phyloP scores from a whole-genome alignment of 345 rosid genomes.

The Limnanthes douglasii region DNA sequence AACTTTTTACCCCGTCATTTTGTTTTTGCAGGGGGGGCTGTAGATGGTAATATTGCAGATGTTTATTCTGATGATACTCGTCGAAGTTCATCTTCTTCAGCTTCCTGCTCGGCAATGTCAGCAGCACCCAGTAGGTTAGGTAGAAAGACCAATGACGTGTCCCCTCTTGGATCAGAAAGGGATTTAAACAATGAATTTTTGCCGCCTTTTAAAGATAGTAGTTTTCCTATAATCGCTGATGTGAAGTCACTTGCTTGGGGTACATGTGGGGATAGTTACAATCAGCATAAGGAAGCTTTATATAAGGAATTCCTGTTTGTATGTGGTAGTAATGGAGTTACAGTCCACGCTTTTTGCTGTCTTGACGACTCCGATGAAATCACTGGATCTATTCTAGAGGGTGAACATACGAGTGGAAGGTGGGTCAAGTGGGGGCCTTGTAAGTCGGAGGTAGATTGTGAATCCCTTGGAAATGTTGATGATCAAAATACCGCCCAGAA shows the following conservation, averaged over 20 bases:
- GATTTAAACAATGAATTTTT: slow-evolving; percentile 25
- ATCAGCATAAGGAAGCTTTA: slow-evolving; percentile 39
- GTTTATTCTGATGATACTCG: slow-evolving; percentile 14
- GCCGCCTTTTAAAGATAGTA: slow-evolving; percentile 18
- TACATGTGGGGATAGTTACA: slow-evolving; percentile 55
- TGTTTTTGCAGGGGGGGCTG: slow-evolving; percentile 24
- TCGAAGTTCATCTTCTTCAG: slow-evolving; percentile 21
- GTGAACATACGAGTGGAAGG: slow-evolving; percentile 41
- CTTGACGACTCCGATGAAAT: slow-evolving; percentile 18
- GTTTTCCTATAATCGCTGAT: slow-evolving; percentile 44
- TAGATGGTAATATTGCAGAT: slow-evolving; percentile 17
- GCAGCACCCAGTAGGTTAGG: slow-evolving; percentile 23
- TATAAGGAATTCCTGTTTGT: slow-evolving; percentile 80
- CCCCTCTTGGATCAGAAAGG: slow-evolving; percentile 33
- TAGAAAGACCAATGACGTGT: slow-evolving; percentile 22
- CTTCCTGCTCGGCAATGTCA: slow-evolving; percentile 1
- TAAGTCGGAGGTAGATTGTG: slow-evolving; percentile 10
- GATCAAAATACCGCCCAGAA: slow-evolving; percentile 11
- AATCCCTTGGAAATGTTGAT: slow-evolving; percentile 12
- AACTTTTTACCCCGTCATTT: no score
- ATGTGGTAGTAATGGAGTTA: slow-evolving; percentile 43
- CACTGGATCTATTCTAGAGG: slow-evolving; percentile 14
- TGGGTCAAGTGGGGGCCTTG: slow-evolving; percentile 95
- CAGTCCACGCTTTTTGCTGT: slow-evolving; percentile 70
- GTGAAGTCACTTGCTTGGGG: slow-evolving; percentile 91